These are phyloP conservation scores for Xylariaceae sp. DNA, from an alignment of 2,329 filamentous ascomycete genomes.

Conservation along the genomic window DNA sequence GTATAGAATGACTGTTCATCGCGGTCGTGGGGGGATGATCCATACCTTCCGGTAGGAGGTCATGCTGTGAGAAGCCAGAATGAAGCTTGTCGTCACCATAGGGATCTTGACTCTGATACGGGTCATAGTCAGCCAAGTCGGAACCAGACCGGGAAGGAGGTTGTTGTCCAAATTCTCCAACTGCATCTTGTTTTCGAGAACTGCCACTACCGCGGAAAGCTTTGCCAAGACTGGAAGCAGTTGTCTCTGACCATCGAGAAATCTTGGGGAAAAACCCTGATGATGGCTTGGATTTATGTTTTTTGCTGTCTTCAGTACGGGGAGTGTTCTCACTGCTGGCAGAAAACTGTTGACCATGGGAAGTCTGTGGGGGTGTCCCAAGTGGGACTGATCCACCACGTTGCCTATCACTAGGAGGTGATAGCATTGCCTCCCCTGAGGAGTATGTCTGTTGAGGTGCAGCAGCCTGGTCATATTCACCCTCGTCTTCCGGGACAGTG, in stretches of 20 bases:
- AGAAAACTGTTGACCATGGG: constrained; percentile 37
- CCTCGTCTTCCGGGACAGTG: constrained; percentile 83
- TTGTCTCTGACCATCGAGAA: constrained; percentile 96
- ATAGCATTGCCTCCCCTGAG: constrained; percentile 57
- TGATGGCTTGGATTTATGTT: constrained; percentile 82
- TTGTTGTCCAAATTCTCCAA: constrained; percentile 55
- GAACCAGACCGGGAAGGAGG: constrained; percentile 73
- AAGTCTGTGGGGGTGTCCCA: constrained; percentile 54
- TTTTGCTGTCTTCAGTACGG: constrained; percentile 70
- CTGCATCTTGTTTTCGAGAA: constrained; percentile 54
- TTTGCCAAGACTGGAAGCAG: constrained; percentile 78
- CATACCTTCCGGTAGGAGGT: constrained; percentile 35
- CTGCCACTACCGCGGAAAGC: constrained; percentile 66
- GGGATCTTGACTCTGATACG: constrained; percentile 52
- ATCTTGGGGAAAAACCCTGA: constrained; percentile 83
- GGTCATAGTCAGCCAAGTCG: constrained; percentile 65
- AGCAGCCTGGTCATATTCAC: constrained; percentile 52
- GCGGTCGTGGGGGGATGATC: constrained; percentile 38
- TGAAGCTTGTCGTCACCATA: constrained; percentile 60
- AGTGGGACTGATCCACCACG: constrained; percentile 53
- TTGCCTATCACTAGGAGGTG: constrained; percentile 53
- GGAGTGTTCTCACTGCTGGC: constrained; percentile 78
- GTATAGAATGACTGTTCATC: too few relatives aligned
- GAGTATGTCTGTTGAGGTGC: constrained; percentile 48
- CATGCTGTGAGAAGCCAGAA: constrained; percentile 51